Conservation (phyloP, 768 basidiomycete species). For the Tubosaeta sp. region DNA sequence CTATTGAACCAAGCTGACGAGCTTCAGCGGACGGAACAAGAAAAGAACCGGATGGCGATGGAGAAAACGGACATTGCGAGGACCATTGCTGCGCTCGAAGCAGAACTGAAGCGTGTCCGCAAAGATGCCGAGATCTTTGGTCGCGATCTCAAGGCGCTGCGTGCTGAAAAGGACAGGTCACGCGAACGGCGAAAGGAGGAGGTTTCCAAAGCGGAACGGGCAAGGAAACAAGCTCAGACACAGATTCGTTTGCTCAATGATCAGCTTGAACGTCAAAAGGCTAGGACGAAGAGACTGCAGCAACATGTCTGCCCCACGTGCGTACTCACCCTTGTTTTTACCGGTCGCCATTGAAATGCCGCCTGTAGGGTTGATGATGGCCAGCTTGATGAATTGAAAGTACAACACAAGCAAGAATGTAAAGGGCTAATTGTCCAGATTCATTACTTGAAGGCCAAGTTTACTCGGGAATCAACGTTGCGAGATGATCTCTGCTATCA, state of each 20-base stretch:
- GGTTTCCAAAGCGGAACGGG: conserved; percentile 49
- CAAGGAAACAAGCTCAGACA: conserved; percentile 62
- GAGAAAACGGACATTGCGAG: conserved; percentile 65
- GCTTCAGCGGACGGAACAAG: conserved; percentile 58
- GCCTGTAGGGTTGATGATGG: conserved; percentile 42
- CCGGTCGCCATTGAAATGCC: not conserved
- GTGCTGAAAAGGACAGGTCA: conserved; percentile 61
- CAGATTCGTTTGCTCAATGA: conserved; percentile 65
- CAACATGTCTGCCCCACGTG: conserved; percentile 60
- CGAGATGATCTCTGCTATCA: conserved; percentile 77
- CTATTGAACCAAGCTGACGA: conserved; percentile 57
- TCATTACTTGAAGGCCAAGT: conserved; percentile 87
- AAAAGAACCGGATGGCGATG: conserved; percentile 55
- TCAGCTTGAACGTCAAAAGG: conserved; percentile 54
- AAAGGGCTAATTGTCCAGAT: conserved; percentile 91
- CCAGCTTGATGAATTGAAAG: conserved; percentile 51
- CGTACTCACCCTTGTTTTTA: conserved; percentile 23
- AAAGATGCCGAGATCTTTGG: conserved; percentile 77
- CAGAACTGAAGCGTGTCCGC: conserved; percentile 71
- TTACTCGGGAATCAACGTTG: conserved; percentile 78
- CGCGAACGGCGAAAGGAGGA: conserved; percentile 57
- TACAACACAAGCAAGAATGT: conserved; percentile 80
- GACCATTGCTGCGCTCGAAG: conserved; percentile 64
- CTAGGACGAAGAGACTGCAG: conserved; percentile 36
- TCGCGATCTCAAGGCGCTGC: conserved; percentile 65